Evolutionary conservation across 139 green algal species (phyloP), one percentile per base, ranked within the genome.

Genomic region (Eudorina sp.): DNA sequence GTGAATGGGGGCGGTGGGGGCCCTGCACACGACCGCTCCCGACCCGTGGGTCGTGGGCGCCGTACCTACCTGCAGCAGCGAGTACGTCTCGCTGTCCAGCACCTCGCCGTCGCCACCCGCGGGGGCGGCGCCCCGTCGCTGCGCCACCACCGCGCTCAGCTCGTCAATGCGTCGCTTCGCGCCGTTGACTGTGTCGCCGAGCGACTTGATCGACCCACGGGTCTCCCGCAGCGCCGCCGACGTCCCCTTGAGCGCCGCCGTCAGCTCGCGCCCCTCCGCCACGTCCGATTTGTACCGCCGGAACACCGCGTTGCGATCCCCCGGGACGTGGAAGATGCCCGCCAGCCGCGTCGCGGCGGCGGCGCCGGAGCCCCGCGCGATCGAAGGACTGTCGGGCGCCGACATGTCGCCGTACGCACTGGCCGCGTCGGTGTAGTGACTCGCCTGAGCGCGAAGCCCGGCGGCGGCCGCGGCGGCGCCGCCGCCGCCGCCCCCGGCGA

Each of bases 81-180:
- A 53, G 60, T 95, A 94, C 76, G 92, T 64, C 86, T 96, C 93
- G 31, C 66, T 84, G 84, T 95, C 93, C 69, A 95, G 58, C 55
- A 93, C 78, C 48, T 91, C 92, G 11, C 48, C 74, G 29, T 91
- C 80, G 7, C 46, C 82, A 25, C 82, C 66, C 64, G 46, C 82
- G 8, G 46, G 29, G 0, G 82, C 66, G 1, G 8, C 66, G 45
- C 62, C 45, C 7, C 66, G 31, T 21, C 53, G 27, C 29, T 77
- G 53, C 31, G 68, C 51, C 41, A 79, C 69, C 45, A 53, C 69
- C 7, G 36, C 53, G 16, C 19, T 89, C 0, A 97, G 74, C 21
- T 73, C 46, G 85, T 96, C 93, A 43, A 97, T 96, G 9, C 91
- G 86, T 27, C 60, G 69, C 90, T 95, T 95, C 60, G 86, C 76